Evolutionary conservation across 164 flowering plant genomes (phyloP), one percentile per base, ranked within the genome.

Genomic region (Santalum album): DNA sequence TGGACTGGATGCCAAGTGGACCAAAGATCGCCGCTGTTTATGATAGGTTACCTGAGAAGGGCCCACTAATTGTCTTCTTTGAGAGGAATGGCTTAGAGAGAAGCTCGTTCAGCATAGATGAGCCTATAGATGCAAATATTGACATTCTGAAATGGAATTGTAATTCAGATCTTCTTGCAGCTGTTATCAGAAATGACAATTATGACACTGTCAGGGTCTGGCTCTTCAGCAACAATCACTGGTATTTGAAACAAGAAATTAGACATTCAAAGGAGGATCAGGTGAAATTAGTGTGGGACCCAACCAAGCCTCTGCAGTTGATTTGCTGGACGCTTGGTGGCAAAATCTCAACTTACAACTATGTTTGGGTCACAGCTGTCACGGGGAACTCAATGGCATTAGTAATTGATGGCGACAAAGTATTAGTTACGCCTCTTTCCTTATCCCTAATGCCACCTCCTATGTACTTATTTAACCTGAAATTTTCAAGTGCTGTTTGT

Each of bases 1-100:
- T 92, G 61, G 97, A 92, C 36, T 92, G 99, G 99, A 85, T 85
- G 89, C 96, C 95, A 1, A 83, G 78, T 77, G 99, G 99, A 38
- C 87, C 96, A 32, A 89, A 89, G 74, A 70, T 89, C 64, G 99
- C 82, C 0, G 73, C 84, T 59, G 87, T 76, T 34, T 79, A 68
- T 77, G 83, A 84, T 59, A 63, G 73, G 45, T 78, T 67, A 68
- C 62, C 61, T 47, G 83, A 83, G 22, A 61, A 75, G 60, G 62
- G 80, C 49, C 94, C 90, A 7, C 66, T 74, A 36, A 59, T 92
- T 51, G 82, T 65, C 55, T 82, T 89, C 69, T 87, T 72, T 68
- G 99, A 92, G 78, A 85, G 80, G 56, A 92, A 89, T 78, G 96
- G 97, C 29, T 66, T 92, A 66, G 86, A 82, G 69, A 86, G 99